A percentile compares a stretch with the other conserved stretches of the same genome.
Conservation (phyloP, 1,284 basidiomycete genomes). For the Fomitopsis pinicola region DNA sequence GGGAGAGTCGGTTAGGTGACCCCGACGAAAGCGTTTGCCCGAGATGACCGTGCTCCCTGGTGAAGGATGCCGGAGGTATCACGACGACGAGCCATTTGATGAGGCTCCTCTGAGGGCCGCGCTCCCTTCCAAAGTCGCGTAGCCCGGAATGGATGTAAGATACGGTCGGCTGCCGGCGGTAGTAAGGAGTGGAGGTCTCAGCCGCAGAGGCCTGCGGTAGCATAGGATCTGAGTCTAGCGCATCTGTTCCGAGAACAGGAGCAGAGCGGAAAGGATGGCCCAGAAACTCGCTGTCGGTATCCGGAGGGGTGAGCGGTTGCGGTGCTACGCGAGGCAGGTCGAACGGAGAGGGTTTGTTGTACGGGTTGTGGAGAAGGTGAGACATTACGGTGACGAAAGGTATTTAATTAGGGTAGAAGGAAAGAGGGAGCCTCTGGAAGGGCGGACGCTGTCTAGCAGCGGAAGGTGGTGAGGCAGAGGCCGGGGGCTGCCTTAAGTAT, state of each 20-base stretch:
- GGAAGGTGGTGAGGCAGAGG: background rate
- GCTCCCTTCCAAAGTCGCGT: conserved; percentile 43
- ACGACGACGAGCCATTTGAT: conserved; percentile 62
- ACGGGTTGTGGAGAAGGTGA: conserved; percentile 40
- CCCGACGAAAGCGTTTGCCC: conserved; percentile 58
- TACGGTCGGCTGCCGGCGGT: conserved; percentile 47
- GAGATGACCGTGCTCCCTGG: conserved; percentile 55
- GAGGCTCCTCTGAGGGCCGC: conserved; percentile 36
- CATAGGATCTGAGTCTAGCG: conserved; percentile 21
- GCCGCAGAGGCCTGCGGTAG: conserved; percentile 11
- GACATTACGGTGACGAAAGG: conserved; percentile 37
- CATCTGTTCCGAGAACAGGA: conserved; percentile 16
- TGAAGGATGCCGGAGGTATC: conserved; percentile 56
- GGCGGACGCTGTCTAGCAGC: conserved; percentile 11
- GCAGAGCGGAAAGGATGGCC: conserved; percentile 13
- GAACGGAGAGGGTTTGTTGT: conserved; percentile 46
- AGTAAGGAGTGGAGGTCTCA: conserved; percentile 28
- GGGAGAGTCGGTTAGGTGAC: conserved; percentile 54
- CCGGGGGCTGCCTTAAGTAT: background rate
- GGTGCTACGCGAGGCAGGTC: conserved; percentile 37
- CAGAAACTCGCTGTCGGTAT: conserved; percentile 42
- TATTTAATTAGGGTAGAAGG: conserved; percentile 4
- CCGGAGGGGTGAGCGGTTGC: conserved; percentile 48
- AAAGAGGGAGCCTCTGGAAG: conserved; percentile 6
- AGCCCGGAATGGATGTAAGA: conserved; percentile 52